These are phyloP conservation scores for Colletotrichum sp. DNA, from an alignment of 2,329 filamentous ascomycete genomes.

Conservation along the genomic window DNA sequence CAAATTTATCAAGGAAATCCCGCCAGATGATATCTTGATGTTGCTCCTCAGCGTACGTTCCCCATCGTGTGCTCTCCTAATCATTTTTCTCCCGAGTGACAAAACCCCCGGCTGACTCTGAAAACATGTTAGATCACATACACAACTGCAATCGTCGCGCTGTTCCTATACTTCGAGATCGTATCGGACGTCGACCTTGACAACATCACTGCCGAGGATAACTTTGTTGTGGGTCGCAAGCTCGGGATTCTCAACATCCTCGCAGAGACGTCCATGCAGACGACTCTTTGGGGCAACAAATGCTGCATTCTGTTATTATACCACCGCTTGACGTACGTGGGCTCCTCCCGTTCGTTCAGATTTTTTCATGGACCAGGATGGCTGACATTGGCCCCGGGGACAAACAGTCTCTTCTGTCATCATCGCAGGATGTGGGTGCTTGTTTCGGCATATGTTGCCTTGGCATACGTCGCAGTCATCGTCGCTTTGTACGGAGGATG, in stretches of 20 bases:
- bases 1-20: constrained; percentile 5
- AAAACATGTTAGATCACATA: not conserved
- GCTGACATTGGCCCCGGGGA: not conserved
- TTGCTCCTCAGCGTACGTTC: not conserved
- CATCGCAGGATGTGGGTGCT: not conserved
- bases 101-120: not conserved
- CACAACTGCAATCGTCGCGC: not conserved
- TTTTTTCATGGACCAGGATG: not conserved
- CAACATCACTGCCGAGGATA: not conserved
- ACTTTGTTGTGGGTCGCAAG: not conserved
- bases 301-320: constrained; percentile 13
- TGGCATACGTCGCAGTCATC: constrained; percentile 9
- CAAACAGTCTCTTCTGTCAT: constrained; percentile 4
- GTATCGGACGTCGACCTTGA: not conserved
- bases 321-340: constrained; percentile 2
- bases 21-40: constrained; percentile 14
- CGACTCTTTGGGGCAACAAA: constrained; percentile 19
- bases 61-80: not conserved
- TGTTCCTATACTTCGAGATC: constrained; percentile 8
- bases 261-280: constrained; percentile 11
- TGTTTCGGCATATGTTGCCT: not conserved
- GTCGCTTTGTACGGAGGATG: constrained; percentile 12
- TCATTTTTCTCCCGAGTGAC: not conserved
- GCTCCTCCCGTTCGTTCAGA: not conserved
- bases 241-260: constrained; percentile 12